Percentiles rank a stretch among this genome's conserved stretches.
phyloP scores from a whole-genome alignment of 805 yeast genomes.

The Blastobotrys mokoenaii region DNA sequence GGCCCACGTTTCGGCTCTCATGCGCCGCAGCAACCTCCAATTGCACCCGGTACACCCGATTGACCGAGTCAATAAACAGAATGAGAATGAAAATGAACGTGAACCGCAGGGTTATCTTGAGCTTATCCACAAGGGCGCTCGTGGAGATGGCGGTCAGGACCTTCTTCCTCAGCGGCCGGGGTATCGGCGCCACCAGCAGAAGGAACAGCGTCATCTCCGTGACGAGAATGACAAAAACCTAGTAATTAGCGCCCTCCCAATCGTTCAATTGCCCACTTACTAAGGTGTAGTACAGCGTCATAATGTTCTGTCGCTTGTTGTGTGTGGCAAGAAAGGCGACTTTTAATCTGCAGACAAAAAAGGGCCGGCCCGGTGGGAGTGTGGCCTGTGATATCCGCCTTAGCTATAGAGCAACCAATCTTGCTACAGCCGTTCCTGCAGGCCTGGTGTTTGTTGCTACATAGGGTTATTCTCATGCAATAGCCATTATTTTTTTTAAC shows the following conservation, averaged over 20 bases:
- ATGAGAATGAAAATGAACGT: slow-evolving; percentile 74
- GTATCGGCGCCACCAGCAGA: slow-evolving; percentile 77
- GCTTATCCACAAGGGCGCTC: slow-evolving; percentile 63
- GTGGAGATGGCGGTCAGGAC: slow-evolving; percentile 53
- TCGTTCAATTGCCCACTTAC: slow-evolving; percentile 19
- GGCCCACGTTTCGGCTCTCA: slow-evolving; percentile 19
- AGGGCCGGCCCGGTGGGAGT: background rate
- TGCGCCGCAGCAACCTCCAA: slow-evolving; percentile 42
- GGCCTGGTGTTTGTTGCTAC: too few species aligned
- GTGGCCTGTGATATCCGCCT: background rate
- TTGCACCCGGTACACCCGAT: slow-evolving; percentile 64
- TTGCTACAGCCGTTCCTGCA: too few species aligned
- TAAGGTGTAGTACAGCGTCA: slow-evolving; percentile 38
- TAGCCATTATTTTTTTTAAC: too few species aligned
- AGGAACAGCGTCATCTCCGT: slow-evolving; percentile 74
- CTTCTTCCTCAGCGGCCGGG: slow-evolving; percentile 62
- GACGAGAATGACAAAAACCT: slow-evolving; percentile 67
- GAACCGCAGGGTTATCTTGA: slow-evolving; percentile 73
- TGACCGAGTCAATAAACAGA: slow-evolving; percentile 80
- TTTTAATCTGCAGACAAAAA: background rate
- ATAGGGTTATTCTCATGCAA: too few species aligned
- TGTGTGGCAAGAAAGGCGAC: too few species aligned
- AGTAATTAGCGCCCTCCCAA: background rate
- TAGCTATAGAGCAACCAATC: background rate
- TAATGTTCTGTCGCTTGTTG: slow-evolving; percentile 10